Conservation (phyloP, 345 rosid genomes). For the Clarkia xantiana region DNA sequence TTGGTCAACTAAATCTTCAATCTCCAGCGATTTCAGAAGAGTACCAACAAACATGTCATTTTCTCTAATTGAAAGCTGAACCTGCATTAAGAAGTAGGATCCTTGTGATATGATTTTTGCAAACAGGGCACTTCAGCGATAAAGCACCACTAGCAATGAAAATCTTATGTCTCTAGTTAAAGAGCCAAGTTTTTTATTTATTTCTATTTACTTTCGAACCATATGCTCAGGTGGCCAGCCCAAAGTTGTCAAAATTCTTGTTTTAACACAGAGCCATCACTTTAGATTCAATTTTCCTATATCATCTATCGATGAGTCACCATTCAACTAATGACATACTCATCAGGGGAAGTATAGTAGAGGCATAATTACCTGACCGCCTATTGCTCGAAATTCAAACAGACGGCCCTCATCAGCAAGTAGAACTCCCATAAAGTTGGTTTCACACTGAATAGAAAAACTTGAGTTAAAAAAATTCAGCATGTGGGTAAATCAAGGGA, state of each 20-base stretch:
- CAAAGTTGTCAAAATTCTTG: too few relatives aligned
- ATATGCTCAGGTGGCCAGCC: too few relatives aligned
- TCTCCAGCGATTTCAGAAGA: constrained; percentile 76
- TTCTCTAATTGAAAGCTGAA: constrained; percentile 66
- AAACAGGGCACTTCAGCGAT: too few relatives aligned
- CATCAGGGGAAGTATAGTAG: constrained; percentile 5
- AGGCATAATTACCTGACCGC: constrained; percentile 65
- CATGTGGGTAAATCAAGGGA: constrained; percentile 6
- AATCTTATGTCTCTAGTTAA: too few relatives aligned
- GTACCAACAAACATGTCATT: constrained; percentile 81
- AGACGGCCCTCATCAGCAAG: constrained; percentile 60
- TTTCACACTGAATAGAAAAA: constrained; percentile 31
- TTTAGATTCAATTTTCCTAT: too few relatives aligned
- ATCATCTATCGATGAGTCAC: too few relatives aligned
- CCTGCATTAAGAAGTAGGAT: constrained; percentile 29
- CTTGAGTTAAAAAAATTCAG: constrained; percentile 16
- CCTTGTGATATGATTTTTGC: background rate
- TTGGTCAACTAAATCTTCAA: constrained; percentile 75
- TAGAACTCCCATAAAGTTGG: constrained; percentile 52
- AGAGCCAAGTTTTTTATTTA: too few relatives aligned
- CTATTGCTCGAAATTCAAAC: constrained; percentile 80
- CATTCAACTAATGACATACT: background rate
- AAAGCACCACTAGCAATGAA: too few relatives aligned
- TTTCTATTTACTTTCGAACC: too few relatives aligned
- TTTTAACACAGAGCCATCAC: too few relatives aligned